Base-by-base conservation (phyloP, 2,329 filamentous ascomycete genomes). In the Scortechinia acanthostroma region DNA sequence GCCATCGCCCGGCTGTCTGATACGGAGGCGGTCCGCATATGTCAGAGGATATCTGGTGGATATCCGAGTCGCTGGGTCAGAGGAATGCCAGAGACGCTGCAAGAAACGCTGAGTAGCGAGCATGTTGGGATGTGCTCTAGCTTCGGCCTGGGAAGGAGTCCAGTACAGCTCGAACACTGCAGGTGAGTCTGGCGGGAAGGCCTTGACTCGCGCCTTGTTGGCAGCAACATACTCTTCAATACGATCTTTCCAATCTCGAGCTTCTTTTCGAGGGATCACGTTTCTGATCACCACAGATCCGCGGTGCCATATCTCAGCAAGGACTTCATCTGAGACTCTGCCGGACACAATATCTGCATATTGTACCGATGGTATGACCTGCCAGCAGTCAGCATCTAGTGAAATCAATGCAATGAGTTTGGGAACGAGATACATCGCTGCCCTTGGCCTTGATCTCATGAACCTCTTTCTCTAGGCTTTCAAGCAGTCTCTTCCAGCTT, bases 1-100 rank as follows among this genome's bases (percentile, higher is more conserved):
- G 1, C 73, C 67, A 56, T 90, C 86, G 3, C 86, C 86, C 0
- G 86, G 86, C 48, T 79, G 74, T 2, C 86, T 73, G 53, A 90
- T 88, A 2, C 84, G 80, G 13, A 88, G 68, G 1, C 84, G 74
- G 55, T 90, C 86, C 1, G 81, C 84, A 54, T 91, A 90, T 2
- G 74, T 64, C 2, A 88, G 61, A 0, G 83, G 82, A 28, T 80
- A 72, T 1, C 62, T 56, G 5, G 69, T 57, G 1, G 73, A 73
- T 5, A 82, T 74, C 5, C 58, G 63, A 0, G 71, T 64, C 0
- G 64, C 51, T 0, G 70, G 62, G 43, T 77, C 65, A 0, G 74
- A 70, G 0, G 69, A 69, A 52, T 67, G 71, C 83, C 83, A 88
- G 43, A 88, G 58, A 3, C 62, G 58, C 4, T 66, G 58, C 69